phyloP scores from a whole-genome alignment of 306 rosid genomes.

The Aeschynomene evenia region DNA sequence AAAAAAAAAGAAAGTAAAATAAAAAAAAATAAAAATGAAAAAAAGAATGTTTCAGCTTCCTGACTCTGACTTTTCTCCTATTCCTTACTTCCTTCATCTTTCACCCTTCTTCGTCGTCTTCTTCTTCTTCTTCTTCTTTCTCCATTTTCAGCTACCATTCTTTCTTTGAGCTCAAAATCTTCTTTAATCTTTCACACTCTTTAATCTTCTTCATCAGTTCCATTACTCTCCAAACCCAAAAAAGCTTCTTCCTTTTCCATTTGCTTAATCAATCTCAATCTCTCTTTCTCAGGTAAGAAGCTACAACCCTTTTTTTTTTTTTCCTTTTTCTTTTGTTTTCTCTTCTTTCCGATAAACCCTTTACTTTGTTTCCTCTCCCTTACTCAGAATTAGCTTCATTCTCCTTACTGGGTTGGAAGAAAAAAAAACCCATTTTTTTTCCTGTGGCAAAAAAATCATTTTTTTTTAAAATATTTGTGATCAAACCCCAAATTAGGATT shows the following conservation, averaged over 20 bases:
- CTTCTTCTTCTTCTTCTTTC: background rate
- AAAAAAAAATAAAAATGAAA: background rate
- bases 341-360: background rate
- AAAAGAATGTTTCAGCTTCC: slow-evolving; percentile 29
- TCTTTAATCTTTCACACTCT: background rate
- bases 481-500: slow-evolving; percentile 12
- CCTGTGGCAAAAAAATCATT: background rate
- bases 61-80: slow-evolving; percentile 39
- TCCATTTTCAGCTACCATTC: slow-evolving; percentile 7
- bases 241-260: background rate
- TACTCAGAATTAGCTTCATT: background rate
- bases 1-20: background rate
- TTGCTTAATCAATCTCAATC: slow-evolving; percentile 2
- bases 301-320: background rate
- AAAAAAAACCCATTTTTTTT: background rate
- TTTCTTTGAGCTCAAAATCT: slow-evolving; percentile 7
- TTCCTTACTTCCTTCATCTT: background rate
- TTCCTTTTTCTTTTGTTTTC: background rate
- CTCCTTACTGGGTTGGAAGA: slow-evolving; percentile 4
- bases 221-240: background rate
- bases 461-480: slow-evolving; percentile 8
- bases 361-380: slow-evolving; percentile 5
- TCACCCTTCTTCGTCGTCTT: background rate
- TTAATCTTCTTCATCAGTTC: background rate
- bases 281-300: slow-evolving; percentile 12